Percentiles rank a stretch among this genome's conserved stretches.
phyloP scores from a whole-genome alignment of 208 protist species.

The Acanthamoeba lenticulata region DNA sequence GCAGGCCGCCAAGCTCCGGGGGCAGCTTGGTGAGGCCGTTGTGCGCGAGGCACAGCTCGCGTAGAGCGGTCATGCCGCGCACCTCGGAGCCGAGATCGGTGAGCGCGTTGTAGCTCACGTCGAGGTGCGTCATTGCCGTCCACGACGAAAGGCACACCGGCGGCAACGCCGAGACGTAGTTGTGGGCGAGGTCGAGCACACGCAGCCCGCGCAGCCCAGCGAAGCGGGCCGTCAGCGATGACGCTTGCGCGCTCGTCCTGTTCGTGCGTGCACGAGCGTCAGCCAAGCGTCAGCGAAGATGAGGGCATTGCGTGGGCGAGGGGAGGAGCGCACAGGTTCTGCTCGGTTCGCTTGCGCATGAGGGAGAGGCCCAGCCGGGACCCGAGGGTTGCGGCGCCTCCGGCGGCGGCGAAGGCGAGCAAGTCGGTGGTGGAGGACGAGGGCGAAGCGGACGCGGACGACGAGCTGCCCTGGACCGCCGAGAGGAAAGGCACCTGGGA shows the following conservation, averaged over 20 bases:
- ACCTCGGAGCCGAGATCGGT: background rate
- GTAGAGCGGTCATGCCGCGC: background rate
- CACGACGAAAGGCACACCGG: background rate
- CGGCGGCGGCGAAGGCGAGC: background rate
- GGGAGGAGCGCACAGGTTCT: background rate
- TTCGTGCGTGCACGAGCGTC: background rate
- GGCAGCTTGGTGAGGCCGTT: background rate
- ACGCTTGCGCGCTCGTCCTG: background rate
- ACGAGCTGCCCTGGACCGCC: background rate
- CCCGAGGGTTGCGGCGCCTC: background rate
- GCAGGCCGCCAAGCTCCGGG: slow-evolving; percentile 8
- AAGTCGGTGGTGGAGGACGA: background rate
- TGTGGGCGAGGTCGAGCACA: background rate
- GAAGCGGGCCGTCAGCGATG: background rate
- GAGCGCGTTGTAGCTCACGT: background rate
- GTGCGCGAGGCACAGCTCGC: background rate
- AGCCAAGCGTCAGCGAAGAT: background rate
- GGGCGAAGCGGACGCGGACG: background rate
- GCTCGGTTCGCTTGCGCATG: background rate
- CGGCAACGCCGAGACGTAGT: slow-evolving; percentile 22
- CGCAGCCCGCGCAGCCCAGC: background rate
- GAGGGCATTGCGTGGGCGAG: background rate
- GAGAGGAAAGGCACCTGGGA: background rate
- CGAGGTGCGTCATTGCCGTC: background rate
- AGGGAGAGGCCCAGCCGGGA: background rate